Evolutionary conservation across 257 asterid genomes (phyloP), one percentile per base, ranked within the genome.

Genomic region (Gentiana macrophylla): DNA sequence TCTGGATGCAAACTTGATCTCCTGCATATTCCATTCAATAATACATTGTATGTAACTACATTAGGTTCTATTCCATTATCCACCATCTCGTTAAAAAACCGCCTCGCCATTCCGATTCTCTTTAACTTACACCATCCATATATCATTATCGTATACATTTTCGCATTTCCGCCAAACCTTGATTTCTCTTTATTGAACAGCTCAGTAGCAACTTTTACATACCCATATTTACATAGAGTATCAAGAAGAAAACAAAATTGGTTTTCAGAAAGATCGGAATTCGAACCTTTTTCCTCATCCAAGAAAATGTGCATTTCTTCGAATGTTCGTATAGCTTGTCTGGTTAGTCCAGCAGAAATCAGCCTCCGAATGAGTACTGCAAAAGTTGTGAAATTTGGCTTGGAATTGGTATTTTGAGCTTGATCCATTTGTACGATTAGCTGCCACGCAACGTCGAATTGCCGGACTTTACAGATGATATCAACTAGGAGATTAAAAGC

Each of bases 101-200:
- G 75, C 77, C 50, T 64, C 0, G 78, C 97, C 94, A 77, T 89
- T 8, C 81, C 86, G 1, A 68, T 64, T 61, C 57, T 84, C 66
- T 88, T 86, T 50, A 79, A 71, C 71, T 89, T 89, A 66, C 87
- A 89, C 94, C 95, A 89, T 59, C 97, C 97, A 15, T 82, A 86
- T 5, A 89, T 81, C 75, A 89, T 57, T 53, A 89, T 70, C 5
- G 94, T 86, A 58, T 89, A 89, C 49, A 89, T 9, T 65, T 79
- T 86, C 0, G 72, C 66, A 65, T 80, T 75, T 12, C 68, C 57
- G 38, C 82, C 79, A 35, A 79, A 54, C 62, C 83, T 80, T 55
- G 77, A 84, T 51, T 86, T 90, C 69, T 82, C 87, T 67, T 83
- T 86, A 37, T 86, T 84, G 53, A 86, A 86, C 53, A 86, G 65